phyloP scores from a whole-genome alignment of 2,329 filamentous ascomycete genomes.

The Ceratocystiopsis brevicomis region DNA sequence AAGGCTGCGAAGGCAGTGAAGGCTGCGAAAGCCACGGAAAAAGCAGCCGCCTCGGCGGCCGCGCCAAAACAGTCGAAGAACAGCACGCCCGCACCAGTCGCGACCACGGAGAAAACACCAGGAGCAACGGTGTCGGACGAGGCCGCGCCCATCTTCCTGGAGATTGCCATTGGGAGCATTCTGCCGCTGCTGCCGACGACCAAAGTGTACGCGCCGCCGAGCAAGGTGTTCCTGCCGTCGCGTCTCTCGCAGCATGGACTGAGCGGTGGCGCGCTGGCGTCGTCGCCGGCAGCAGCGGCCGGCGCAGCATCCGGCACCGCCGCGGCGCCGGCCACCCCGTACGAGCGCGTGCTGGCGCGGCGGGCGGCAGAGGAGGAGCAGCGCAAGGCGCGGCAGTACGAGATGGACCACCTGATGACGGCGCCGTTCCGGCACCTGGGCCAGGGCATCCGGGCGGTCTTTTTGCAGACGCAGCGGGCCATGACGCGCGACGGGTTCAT shows the following conservation, averaged over 20 bases:
- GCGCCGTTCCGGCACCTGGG: conserved; percentile 34
- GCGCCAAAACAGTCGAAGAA: neutral
- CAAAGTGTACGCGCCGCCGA: conserved; percentile 21
- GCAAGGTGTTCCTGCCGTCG: conserved; percentile 19
- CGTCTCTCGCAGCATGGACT: conserved; percentile 15
- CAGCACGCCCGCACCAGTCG: neutral
- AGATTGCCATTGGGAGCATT: conserved; percentile 31
- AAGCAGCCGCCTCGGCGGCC: conserved; percentile 3
- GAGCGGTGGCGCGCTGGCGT: conserved; percentile 2
- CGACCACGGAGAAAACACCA: no score
- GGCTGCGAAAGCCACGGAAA: neutral
- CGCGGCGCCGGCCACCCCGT: conserved; percentile 10
- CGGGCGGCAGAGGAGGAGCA: conserved; percentile 20
- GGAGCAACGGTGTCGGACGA: no score
- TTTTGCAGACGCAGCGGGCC: conserved; percentile 27
- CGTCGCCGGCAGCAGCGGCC: neutral
- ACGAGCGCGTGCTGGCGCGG: conserved; percentile 14
- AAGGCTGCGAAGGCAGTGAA: conserved; percentile 5
- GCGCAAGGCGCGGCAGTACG: conserved; percentile 26
- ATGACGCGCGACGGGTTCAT: conserved; percentile 39
- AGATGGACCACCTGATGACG: conserved; percentile 36
- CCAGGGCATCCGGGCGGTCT: conserved; percentile 22
- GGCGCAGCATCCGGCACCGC: neutral
- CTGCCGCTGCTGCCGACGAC: conserved; percentile 28
- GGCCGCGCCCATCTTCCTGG: conserved; percentile 24